Evolutionary conservation across 164 flowering plant species (phyloP), one percentile per base, ranked within the genome.

Genomic region (Dillenia turbinata): DNA sequence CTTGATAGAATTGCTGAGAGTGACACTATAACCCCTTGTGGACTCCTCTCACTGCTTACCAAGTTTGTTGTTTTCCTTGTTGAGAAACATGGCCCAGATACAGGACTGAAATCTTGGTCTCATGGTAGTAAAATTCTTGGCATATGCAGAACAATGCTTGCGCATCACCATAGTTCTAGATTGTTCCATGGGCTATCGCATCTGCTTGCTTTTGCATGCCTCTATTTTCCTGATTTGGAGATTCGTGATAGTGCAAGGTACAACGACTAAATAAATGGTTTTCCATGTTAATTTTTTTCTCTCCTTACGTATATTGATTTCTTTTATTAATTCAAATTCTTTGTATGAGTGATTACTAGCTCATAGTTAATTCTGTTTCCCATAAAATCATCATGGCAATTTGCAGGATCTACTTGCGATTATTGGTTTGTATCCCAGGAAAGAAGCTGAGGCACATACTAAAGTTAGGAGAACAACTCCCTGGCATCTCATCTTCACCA

Each of bases 241-340:
- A 82, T 94, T 69, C 96, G 99, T 66, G 99, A 94, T 63, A 81
- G 78, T 86, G 96, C 97, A 72, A 89, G 97, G 99, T 94, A 81
- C 44, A 62, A 33, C 49, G 8, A 49, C 62, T 48, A 53, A 49
- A 49, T 26, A 26, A 2, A 2, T 33, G 40, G 40, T 33, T 33
- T 33, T 33, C 40, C 40, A 33, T 33, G 9, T 68, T 44, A 1
- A 10, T 52, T 52, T 16, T 9, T 8, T 19, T 52, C 54, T 56
- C 16, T 43, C 44, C 63, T 2, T 16, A 0, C 5, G 24, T n/a
- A 9, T 11, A 52, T 52, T 52, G 9, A 15, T 9, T 11, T 52
- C 17, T 15, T 52, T 16, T 14, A 52, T 10, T 52, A 5, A 8
- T 52, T 26, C 22, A 4, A 9, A 52, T 26, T 22, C 5, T 9